A percentile compares a stretch with the other conserved stretches of the same genome.
These are phyloP conservation scores for Neostapfia colusana DNA, from an alignment of 176 grass and related monocot genomes.

Conservation along the genomic window DNA sequence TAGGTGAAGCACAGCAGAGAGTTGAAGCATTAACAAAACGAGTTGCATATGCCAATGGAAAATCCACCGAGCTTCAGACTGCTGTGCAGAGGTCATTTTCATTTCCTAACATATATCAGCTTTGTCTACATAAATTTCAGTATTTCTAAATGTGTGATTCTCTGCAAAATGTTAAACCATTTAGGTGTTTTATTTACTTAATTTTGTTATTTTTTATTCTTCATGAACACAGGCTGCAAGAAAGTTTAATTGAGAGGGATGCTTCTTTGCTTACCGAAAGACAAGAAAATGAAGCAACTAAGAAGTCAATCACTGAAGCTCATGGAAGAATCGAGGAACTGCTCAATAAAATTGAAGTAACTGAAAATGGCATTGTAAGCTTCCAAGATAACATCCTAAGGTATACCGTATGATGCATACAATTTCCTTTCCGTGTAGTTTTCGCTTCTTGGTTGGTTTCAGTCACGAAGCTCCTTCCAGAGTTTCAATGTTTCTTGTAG, in stretches of 20 bases:
- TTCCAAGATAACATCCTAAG: constrained; percentile 56
- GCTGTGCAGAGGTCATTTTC: constrained; percentile 60
- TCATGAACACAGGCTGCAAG: constrained; percentile 62
- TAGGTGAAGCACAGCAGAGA: constrained; percentile 52
- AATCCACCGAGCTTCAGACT: constrained; percentile 48
- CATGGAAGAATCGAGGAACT: constrained; percentile 52
- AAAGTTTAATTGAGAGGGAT: constrained; percentile 57
- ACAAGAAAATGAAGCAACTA: constrained; percentile 57
- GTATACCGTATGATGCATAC: constrained; percentile 22
- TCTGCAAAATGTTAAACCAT: constrained; percentile 27
- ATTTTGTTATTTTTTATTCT: constrained; percentile 30
- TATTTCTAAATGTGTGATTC: constrained; percentile 14
- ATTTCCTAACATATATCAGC: constrained; percentile 28
- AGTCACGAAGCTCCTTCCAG: background rate
- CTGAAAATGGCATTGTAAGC: constrained; percentile 48
- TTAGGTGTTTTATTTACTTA: constrained; percentile 1
- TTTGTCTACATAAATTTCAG: constrained; percentile 18
- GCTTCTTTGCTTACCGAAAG: constrained; percentile 47
- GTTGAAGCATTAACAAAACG: constrained; percentile 53
- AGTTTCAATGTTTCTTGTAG: background rate
- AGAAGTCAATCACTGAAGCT: constrained; percentile 54
- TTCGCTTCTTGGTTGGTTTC: constrained; percentile 22
- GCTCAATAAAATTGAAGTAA: constrained; percentile 50
- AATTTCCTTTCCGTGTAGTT: constrained; percentile 14
- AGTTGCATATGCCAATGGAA: constrained; percentile 57